phyloP scores from a whole-genome alignment of 2,329 filamentous ascomycete genomes.

The Metarhizium brunneum region DNA sequence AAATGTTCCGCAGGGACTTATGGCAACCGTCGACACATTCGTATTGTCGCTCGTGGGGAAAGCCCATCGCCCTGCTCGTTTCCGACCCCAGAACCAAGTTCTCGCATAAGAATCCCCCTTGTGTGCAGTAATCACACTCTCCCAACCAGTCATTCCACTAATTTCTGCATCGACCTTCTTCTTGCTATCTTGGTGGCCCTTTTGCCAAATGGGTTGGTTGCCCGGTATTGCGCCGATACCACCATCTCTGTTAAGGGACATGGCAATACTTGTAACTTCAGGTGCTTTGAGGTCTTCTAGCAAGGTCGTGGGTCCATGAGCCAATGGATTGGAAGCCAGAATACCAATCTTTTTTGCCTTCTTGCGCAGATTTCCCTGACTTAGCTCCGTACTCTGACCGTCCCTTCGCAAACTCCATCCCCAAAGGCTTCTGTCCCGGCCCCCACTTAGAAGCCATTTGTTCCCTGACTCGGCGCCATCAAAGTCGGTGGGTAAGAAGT shows the following conservation, averaged over 20 bases:
- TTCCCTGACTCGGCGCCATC: constrained; percentile 82
- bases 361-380: constrained; percentile 79
- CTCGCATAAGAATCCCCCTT: constrained; percentile 74
- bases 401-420: constrained; percentile 92
- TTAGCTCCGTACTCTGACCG: constrained; percentile 87
- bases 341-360: constrained; percentile 85
- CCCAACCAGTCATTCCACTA: constrained; percentile 82
- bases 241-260: constrained; percentile 86
- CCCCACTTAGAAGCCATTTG: constrained; percentile 90
- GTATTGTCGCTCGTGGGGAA: constrained; percentile 77
- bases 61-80: constrained; percentile 85
- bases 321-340: constrained; percentile 45
- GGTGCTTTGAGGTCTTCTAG: constrained; percentile 78
- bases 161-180: constrained; percentile 56
- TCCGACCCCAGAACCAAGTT: constrained; percentile 98
- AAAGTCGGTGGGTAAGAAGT: constrained; percentile 80
- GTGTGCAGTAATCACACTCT: constrained; percentile 91
- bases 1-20: constrained; percentile 90
- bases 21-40: constrained; percentile 77
- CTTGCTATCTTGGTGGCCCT: constrained; percentile 54
- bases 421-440: constrained; percentile 86
- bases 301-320: constrained; percentile 52
- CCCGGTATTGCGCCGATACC: constrained; percentile 80
- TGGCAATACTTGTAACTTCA: constrained; percentile 84
- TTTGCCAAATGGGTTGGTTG: constrained; percentile 75